Base-by-base conservation (phyloP, 805 yeast species). In the Sugiyamaella chiloensis region DNA sequence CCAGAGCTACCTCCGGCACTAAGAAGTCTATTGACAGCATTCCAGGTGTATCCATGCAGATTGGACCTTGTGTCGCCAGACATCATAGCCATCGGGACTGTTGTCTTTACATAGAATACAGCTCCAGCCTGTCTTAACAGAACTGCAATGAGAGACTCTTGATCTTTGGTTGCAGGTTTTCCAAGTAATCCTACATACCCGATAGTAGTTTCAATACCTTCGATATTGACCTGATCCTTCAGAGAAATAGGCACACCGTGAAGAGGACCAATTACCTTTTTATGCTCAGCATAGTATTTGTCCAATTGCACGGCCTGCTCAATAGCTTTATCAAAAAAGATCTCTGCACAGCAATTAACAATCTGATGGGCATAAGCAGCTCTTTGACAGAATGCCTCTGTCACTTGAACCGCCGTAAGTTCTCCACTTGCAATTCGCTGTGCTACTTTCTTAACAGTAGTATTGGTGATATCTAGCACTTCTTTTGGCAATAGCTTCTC, bases 211-310 rank as follows among this genome's bases (percentile, higher is more conserved):
- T 87, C 87, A 30, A 81, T 64, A 2, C 87, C 87, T 54, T 81
- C 86, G 14, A 48, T 62, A 44, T 72, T 70, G 50, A 77, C 80
- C 57, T 81, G 44, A 49, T 77, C 81, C 56, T 81, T 81, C 44
- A 81, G 68, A 0, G 85, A 79, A 24, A 82, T 68, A 2, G 87
- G 88, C 24, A 82, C 64, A 2, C 88, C 88, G 56, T 82, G 87
- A 39, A 81, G 70, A 1, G 85, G 81, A 26, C 87, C 87, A 26
- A 78, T 59, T 54, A 36, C 27, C 14, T 17, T 20, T 16, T 21
- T 21, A 12, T 73, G 63, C 34, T 68, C 53, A 43, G 60, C 62
- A 48, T 55, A 77, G 59, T 73, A 72, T 20, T 69, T 74, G 57
- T 83, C 89, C 49, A 80, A 67, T 42, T 61, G 68, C 55, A 72